These are phyloP conservation scores for Diplocarpon mali DNA, from an alignment of 2,329 filamentous ascomycete species.

Conservation along the genomic window DNA sequence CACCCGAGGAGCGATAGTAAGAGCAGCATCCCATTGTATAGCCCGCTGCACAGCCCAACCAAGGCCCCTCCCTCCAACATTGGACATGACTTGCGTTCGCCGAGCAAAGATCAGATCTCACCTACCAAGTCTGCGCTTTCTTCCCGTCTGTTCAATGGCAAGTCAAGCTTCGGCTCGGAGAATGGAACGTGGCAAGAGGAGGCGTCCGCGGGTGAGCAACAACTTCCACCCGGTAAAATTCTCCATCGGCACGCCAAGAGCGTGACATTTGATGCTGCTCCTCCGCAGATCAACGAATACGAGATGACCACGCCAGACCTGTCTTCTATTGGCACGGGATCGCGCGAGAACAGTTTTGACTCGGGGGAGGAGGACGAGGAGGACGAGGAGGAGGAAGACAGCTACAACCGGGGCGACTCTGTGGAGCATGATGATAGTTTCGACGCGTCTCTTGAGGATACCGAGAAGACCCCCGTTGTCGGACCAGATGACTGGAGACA, in stretches of 20 bases:
- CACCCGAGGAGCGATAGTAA: constrained; percentile 48
- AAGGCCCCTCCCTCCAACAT: constrained; percentile 31
- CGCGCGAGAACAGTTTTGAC: constrained; percentile 87
- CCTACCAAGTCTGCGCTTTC: constrained; percentile 87
- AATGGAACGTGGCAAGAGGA: constrained; percentile 57
- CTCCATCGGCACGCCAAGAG: constrained; percentile 86
- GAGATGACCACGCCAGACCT: constrained; percentile 95
- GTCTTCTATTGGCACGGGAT: constrained; percentile 83
- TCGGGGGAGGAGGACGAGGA: constrained; percentile 70
- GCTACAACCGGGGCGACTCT: constrained; percentile 40
- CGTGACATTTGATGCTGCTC: constrained; percentile 90
- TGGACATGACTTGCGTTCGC: constrained; percentile 30
- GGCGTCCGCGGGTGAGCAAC: constrained; percentile 47
- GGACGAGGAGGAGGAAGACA: constrained; percentile 62
- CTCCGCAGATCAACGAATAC: constrained; percentile 93
- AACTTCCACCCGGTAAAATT: constrained; percentile 52
- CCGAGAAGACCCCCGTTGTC: constrained; percentile 96
- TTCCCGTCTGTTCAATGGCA: constrained; percentile 50
- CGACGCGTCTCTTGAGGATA: constrained; percentile 88
- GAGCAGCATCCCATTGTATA: constrained; percentile 46
- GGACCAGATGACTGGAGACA: constrained; percentile 93
- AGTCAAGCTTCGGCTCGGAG: constrained; percentile 54
- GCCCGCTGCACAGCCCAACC: constrained; percentile 30
- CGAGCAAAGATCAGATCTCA: constrained; percentile 62
- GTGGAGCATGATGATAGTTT: constrained; percentile 71